Conservation (phyloP, 176 grass and related monocot species). For the Melocanna baccifera region DNA sequence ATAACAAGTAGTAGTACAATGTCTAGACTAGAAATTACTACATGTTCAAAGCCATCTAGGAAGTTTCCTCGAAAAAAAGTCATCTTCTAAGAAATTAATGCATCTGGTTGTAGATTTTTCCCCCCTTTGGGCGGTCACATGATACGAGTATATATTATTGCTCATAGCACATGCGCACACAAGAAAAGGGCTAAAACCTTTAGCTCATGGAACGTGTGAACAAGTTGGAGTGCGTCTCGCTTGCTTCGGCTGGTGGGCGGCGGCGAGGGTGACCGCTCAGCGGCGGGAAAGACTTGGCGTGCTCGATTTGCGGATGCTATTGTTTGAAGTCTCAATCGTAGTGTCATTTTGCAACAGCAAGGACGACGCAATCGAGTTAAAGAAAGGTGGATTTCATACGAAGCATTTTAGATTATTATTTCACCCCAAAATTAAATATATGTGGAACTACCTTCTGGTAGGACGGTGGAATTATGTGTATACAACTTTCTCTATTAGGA, state of each 20-base stretch:
- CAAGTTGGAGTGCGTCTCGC: not conserved
- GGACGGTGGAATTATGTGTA: too few relatives aligned
- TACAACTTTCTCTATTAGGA: too few relatives aligned
- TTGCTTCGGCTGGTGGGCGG: not conserved
- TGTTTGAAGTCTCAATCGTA: not conserved
- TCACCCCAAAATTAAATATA: not conserved
- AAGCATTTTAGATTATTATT: not conserved
- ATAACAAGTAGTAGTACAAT: not conserved
- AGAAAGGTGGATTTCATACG: not conserved
- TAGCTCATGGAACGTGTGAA: constrained; percentile 33
- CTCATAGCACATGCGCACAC: not conserved
- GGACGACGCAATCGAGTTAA: not conserved
- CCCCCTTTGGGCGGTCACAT: not conserved
- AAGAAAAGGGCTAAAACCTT: not conserved
- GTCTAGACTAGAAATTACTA: not conserved
- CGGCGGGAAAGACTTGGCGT: not conserved
- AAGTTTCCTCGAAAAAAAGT: not conserved
- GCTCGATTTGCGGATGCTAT: not conserved
- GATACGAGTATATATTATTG: not conserved
- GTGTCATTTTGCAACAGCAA: not conserved
- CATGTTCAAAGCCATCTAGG: not conserved
- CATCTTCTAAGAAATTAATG: not conserved
- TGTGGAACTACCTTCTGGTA: too few relatives aligned
- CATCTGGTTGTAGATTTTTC: not conserved
- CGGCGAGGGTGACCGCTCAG: not conserved